Evolutionary conservation across 1,139 yeast species (phyloP), one percentile per base, ranked within the genome.

Genomic region (Magnusiomyces clavatus): DNA sequence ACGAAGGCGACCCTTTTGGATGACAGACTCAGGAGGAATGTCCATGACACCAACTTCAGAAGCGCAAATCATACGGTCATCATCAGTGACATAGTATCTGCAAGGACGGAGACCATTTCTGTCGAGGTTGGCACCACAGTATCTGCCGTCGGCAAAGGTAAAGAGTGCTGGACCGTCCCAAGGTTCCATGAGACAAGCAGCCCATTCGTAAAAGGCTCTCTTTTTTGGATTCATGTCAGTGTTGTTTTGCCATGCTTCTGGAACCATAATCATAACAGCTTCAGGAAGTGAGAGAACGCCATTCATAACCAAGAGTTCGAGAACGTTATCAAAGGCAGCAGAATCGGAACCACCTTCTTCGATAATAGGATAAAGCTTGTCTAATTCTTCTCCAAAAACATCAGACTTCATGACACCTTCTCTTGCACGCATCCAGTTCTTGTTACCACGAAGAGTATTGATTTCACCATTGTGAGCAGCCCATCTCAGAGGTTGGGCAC

Each of bases 151-250:
- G 39, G 97, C 94, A 71, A 92, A 92, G 38, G 96, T 89, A 75
- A 92, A 87, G 62, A 92, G 76, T 43, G 97, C 97, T 39, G 98
- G 98, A 60, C 98, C 98, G 73, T 92, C 98, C 98, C 98, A 92
- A 19, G 98, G 97, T 74, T 92, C 98, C 97, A 92, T 92, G 61
- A 90, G 74, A 73, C 97, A 89, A 16, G 98, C 96, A 48, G 97
- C 97, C 98, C 98, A 92, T 71, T 92, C 97, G 72, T 90, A 92
- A 70, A 94, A 92, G 0, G 97, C 97, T 64, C 79, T 82, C 74
- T 89, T 86, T 67, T 85, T 83, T 52, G 95, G 88, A 68, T 90
- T 96, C 83, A 90, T 89, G 58, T 77, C 70, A 54, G 74, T 72
- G 70, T 89, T 92, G 67, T 86, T 86, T 69, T 90, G 97, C 95